phyloP scores from a whole-genome alignment of 306 rosid species.

The Begonia fuchsioides region DNA sequence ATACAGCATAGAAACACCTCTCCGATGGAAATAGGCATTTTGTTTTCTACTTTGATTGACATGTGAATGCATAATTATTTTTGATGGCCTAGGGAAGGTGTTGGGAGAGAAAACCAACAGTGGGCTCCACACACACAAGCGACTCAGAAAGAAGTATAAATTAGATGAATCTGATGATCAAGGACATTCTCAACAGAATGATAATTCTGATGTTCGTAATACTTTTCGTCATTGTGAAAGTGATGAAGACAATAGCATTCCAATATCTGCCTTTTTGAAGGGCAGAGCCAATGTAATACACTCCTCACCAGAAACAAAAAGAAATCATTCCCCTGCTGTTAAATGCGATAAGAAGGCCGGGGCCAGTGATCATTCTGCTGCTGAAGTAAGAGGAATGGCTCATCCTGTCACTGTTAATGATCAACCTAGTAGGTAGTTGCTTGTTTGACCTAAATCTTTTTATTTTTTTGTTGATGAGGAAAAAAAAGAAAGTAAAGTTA shows the following conservation, averaged over 20 bases:
- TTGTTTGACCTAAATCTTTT: neutral
- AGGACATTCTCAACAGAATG: slow-evolving; percentile 13
- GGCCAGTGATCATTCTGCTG: slow-evolving; percentile 13
- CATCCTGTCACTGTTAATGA: slow-evolving; percentile 17
- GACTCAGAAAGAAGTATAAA: slow-evolving; percentile 42
- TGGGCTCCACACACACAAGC: slow-evolving; percentile 15
- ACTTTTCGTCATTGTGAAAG: slow-evolving; percentile 15
- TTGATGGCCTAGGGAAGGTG: slow-evolving; percentile 15
- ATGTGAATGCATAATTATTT: too few species aligned
- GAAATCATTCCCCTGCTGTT: slow-evolving; percentile 16
- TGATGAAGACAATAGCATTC: slow-evolving; percentile 31
- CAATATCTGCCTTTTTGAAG: slow-evolving; percentile 36
- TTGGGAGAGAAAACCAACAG: slow-evolving; percentile 19
- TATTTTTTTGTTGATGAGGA: neutral
- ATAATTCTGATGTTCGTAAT: slow-evolving; percentile 2
- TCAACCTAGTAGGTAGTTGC: slow-evolving; percentile 21
- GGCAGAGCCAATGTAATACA: slow-evolving; percentile 13
- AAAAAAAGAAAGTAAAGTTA: neutral
- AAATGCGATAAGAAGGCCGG: slow-evolving; percentile 20
- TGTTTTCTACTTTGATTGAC: too few species aligned
- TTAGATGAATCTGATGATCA: slow-evolving; percentile 43
- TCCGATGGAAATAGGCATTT: too few species aligned
- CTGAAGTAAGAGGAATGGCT: slow-evolving; percentile 12
- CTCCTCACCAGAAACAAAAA: slow-evolving; percentile 17
- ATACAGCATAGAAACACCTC: too few species aligned